Percentiles rank a stretch among this genome's conserved stretches.
Evolutionary conservation across 768 basidiomycete species (phyloP).

Genomic region (Podaxis carcinomalis): DNA sequence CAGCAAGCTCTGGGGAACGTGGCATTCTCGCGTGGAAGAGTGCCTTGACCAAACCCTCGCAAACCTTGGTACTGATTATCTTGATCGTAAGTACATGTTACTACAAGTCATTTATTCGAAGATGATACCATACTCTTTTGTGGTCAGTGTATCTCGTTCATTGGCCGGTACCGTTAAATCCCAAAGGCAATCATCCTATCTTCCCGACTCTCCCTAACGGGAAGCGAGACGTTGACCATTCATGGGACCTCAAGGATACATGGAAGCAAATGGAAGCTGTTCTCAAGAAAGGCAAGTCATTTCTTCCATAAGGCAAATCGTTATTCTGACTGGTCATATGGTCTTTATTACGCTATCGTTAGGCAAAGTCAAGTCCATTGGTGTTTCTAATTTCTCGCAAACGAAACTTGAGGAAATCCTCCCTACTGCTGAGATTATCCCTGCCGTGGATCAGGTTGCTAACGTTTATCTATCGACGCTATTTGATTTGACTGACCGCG

Average conservation of each 20-base stretch:
- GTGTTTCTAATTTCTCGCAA: slow-evolving; percentile 57
- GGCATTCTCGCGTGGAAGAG: slow-evolving; percentile 69
- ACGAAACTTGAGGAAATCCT: slow-evolving; percentile 42
- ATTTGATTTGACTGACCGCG: slow-evolving; percentile 6
- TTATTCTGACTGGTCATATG: not conserved
- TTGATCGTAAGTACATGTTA: slow-evolving; percentile 55
- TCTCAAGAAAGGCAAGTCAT: slow-evolving; percentile 49
- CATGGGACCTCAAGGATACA: slow-evolving; percentile 66
- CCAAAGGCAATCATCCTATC: slow-evolving; percentile 57
- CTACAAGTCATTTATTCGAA: slow-evolving; percentile 13
- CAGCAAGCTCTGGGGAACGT: slow-evolving; percentile 67
- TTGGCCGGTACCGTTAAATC: slow-evolving; percentile 78
- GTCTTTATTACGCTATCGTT: not conserved
- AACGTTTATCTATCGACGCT: slow-evolving; percentile 1
- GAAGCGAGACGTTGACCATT: slow-evolving; percentile 60
- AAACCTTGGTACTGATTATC: slow-evolving; percentile 79
- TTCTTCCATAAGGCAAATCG: not conserved
- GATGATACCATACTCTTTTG: slow-evolving; percentile 10
- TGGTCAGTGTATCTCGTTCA: slow-evolving; percentile 61
- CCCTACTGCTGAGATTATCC: slow-evolving; percentile 35
- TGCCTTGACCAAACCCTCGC: slow-evolving; percentile 71
- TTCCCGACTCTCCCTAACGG: slow-evolving; percentile 61
- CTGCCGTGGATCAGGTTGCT: slow-evolving; percentile 43
- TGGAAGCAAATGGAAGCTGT: slow-evolving; percentile 84
- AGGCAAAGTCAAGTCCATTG: slow-evolving; percentile 46